Base-by-base conservation (phyloP, 331 rosid species). In the Ulmus americana region DNA sequence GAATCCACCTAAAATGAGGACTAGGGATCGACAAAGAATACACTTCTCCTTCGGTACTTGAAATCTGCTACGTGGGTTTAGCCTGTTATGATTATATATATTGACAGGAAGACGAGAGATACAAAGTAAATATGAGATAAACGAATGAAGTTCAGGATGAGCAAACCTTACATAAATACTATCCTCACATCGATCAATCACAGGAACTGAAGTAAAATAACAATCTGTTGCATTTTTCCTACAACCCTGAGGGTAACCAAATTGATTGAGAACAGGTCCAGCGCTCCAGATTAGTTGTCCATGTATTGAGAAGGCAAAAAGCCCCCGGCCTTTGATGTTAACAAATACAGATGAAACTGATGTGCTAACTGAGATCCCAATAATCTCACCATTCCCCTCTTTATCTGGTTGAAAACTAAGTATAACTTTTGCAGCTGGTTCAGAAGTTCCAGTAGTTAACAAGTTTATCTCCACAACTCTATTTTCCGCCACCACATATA, bases 141-240 rank as follows among this genome's bases (percentile, higher is more conserved):
- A 42, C 1, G 59, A 50, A n/a, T 57, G n/a, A 54, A 56, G 62
- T 6, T 39, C 76, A 50, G 71, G 78, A 57, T 4, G 55, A 71
- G 72, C n/a, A 3, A 79, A 52, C 38, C 92, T 74, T 83, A 87
- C 91, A 75, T 90, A 88, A 39, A 88, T 69, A 70, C 82, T 82
- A 65, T 82, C 95, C 76, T 90, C 95, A 16, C 97, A 88, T 77
- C 71, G 90, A 84, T 90, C 95, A 74, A 90, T 74, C 74, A 88
- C 73, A 3, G 96, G 91, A 18, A 45, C 74, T 6, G 97, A 88
- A 20, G 77, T 63, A 72, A 90, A 90, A 61, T 67, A 79, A 64
- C 95, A 90, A 67, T 77, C 74, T 15, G 77, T 81, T 1, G 8
- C 52, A 65, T 85, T 85, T 76, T 76, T 85, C 54, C 71, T 43